Base-by-base conservation (phyloP, 805 yeast genomes). In the Starmerella potacharoeniae region DNA sequence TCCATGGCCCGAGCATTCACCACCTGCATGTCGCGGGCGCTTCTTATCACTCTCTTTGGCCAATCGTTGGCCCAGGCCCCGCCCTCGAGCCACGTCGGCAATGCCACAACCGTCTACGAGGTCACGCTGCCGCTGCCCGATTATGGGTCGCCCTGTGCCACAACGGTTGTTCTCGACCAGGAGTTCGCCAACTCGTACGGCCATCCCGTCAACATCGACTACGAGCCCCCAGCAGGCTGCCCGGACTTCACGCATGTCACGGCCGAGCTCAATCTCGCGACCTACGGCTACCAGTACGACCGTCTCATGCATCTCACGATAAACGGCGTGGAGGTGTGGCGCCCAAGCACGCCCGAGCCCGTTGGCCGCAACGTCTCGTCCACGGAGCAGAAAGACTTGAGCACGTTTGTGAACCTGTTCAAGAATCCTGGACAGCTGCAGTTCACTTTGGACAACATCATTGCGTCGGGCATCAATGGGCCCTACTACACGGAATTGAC, bases 321-420 rank as follows among this genome's bases (percentile, higher is more conserved):
- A 39, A 75, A 75, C 54, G 83, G 81, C n/a, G 73, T 76, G 6
- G 82, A 82, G 58, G 68, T 84, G 30, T 84, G 91, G 91, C 76
- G 91, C 69, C 81, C 84, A 0, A 80, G 87, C 5, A 84, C 91
- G 1, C 79, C 83, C 14, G 91, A 84, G 65, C 91, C 90, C 2
- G 77, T 77, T 55, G 68, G 82, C 61, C 63, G 75, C 69, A 65
- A 65, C n/a, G 60, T 69, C 2, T 76, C 77, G 7, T 77, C 72
- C 58, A 77, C 84, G 22, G 69, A 76, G 51, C 69, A 75, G 36
- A 86, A 84, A 64, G 95, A 88, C 65, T 76, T 86, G 1, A 74
- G 88, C 4, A 66, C 71, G n/a, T 86, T 79, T 64, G 62, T 74
- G 9, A 60, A 71, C 0, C 65, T 86, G 36, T 85, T 87, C 66